A percentile compares a stretch with the other conserved stretches of the same genome.
phyloP scores from a whole-genome alignment of 768 basidiomycete genomes.

The Lanmaoa pseudosensibilis region DNA sequence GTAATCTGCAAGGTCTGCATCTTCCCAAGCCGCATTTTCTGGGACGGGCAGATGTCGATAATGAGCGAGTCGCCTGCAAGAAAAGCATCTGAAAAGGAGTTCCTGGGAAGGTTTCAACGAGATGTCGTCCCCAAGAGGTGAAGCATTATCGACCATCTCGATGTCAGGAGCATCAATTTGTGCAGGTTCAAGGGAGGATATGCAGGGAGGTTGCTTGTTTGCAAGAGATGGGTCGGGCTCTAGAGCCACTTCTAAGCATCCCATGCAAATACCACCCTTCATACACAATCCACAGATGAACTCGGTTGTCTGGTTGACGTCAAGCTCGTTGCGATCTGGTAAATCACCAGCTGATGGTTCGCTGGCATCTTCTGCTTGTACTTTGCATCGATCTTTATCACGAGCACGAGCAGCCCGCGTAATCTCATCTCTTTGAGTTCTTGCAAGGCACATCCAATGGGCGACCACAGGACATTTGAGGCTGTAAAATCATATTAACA shows the following conservation, averaged over 20 bases:
- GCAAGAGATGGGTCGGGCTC: constrained; percentile 41
- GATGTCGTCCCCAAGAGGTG: constrained; percentile 11
- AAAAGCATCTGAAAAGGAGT: constrained; percentile 77
- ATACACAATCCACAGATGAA: constrained; percentile 75
- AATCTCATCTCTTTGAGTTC: constrained; percentile 69
- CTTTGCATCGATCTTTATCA: constrained; percentile 45
- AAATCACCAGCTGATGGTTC: constrained; percentile 32
- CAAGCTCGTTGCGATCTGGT: constrained; percentile 47
- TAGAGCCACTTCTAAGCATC: constrained; percentile 60
- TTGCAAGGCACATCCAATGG: constrained; percentile 76
- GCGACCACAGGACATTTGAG: constrained; percentile 74
- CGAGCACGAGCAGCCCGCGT: constrained; percentile 59
- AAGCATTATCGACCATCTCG: constrained; percentile 36
- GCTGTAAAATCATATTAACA: constrained; percentile 38
- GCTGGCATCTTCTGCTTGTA: constrained; percentile 24
- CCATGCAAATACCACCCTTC: constrained; percentile 78
- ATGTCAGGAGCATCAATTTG: constrained; percentile 27
- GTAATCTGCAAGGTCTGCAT: constrained; percentile 50
- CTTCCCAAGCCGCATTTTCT: constrained; percentile 34
- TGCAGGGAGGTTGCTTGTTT: constrained; percentile 14
- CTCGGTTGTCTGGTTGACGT: constrained; percentile 63
- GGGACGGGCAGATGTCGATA: constrained; percentile 69
- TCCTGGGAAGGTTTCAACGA: constrained; percentile 32
- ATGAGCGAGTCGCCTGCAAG: constrained; percentile 82
- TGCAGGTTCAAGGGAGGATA: constrained; percentile 7